Evolutionary conservation across 768 basidiomycete species (phyloP).

Genomic region (Russula emetica): DNA sequence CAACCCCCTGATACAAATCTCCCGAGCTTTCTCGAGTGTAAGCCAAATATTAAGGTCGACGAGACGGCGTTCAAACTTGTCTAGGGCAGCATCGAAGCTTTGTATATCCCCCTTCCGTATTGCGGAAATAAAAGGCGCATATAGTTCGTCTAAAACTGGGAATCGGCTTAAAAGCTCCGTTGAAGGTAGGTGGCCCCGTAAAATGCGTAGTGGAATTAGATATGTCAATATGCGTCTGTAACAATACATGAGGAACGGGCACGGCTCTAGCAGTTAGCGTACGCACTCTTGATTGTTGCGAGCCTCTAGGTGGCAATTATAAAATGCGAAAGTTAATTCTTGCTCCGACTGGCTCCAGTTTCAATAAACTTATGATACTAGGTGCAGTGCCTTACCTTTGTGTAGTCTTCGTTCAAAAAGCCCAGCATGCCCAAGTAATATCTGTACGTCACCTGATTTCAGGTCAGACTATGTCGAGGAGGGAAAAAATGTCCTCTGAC

Average conservation of each 20-base stretch:
- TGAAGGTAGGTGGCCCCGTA: constrained; percentile 84
- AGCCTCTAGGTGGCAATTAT: constrained; percentile 69
- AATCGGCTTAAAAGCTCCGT: constrained; percentile 63
- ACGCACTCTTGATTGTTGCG: constrained; percentile 79
- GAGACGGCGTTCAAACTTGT: constrained; percentile 62
- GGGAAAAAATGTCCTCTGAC: constrained; percentile 39
- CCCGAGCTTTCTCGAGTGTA: constrained; percentile 81
- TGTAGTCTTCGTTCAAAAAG: constrained; percentile 90
- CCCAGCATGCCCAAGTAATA: constrained; percentile 95
- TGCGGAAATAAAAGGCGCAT: constrained; percentile 74
- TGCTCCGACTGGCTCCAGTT: constrained; percentile 61
- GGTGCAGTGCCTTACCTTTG: constrained; percentile 68
- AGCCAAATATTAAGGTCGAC: constrained; percentile 87
- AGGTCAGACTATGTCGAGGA: constrained; percentile 22
- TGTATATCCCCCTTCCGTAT: constrained; percentile 73
- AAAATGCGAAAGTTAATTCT: constrained; percentile 82
- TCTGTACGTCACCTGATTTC: constrained; percentile 76
- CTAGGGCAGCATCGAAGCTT: constrained; percentile 76
- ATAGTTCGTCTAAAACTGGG: constrained; percentile 67
- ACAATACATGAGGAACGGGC: constrained; percentile 7
- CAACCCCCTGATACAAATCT: constrained; percentile 77
- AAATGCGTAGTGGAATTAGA: constrained; percentile 82
- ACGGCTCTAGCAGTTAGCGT: not conserved
- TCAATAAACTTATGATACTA: not conserved
- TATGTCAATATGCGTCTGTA: constrained; percentile 84